Evolutionary conservation across 2,329 filamentous ascomycete genomes (phyloP).

Genomic region (Tolypocladium album): DNA sequence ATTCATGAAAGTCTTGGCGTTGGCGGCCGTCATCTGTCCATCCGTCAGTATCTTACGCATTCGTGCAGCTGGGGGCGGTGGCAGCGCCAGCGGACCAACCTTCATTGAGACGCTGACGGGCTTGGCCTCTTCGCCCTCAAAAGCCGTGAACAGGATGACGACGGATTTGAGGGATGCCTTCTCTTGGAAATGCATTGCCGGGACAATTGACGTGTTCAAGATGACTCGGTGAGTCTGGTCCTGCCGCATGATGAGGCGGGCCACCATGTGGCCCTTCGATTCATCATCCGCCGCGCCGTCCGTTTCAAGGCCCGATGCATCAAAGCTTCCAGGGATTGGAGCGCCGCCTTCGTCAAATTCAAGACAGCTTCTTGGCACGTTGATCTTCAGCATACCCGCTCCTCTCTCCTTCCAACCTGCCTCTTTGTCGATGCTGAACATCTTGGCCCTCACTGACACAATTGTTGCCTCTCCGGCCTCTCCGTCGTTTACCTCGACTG

Average conservation of each 20-base stretch:
- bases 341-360: slow-evolving; percentile 41
- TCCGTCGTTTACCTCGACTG: slow-evolving; percentile 69
- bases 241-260: slow-evolving; percentile 80
- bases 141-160: slow-evolving; percentile 55
- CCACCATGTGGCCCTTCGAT: slow-evolving; percentile 31
- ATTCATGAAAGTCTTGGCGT: slow-evolving; percentile 39
- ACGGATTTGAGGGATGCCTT: slow-evolving; percentile 63
- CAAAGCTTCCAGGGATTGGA: slow-evolving; percentile 42
- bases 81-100: slow-evolving; percentile 27
- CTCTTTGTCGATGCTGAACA: slow-evolving; percentile 66
- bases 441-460: slow-evolving; percentile 68
- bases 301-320: slow-evolving; percentile 39
- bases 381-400: slow-evolving; percentile 73
- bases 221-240: slow-evolving; percentile 82
- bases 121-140: slow-evolving; percentile 43
- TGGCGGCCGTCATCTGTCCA: slow-evolving; percentile 40
- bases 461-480: slow-evolving; percentile 73
- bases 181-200: slow-evolving; percentile 69
- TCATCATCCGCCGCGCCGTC: slow-evolving; percentile 25
- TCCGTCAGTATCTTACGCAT: not conserved
- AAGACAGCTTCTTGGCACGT: slow-evolving; percentile 51
- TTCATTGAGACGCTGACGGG: slow-evolving; percentile 51
- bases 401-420: slow-evolving; percentile 85
- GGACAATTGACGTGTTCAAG: slow-evolving; percentile 72
- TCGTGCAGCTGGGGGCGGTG: not conserved